phyloP scores from a whole-genome alignment of 345 rosid species.

The Trapa incisa region DNA sequence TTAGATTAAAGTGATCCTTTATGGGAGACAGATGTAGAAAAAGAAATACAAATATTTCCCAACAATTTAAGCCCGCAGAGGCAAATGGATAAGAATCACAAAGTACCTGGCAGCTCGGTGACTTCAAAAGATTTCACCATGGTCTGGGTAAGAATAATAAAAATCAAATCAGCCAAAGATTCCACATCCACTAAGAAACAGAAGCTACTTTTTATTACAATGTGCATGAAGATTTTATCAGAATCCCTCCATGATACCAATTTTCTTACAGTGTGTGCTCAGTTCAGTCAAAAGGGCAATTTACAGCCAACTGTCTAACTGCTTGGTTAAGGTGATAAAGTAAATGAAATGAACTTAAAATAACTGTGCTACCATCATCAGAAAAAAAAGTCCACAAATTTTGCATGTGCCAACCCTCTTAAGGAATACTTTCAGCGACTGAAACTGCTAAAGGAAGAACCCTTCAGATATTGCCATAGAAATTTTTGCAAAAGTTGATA shows the following conservation, averaged over 20 bases:
- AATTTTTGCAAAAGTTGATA: not conserved
- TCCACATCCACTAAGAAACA: not conserved
- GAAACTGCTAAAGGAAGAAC: not conserved
- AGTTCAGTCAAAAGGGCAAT: not conserved
- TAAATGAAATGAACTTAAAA: not conserved
- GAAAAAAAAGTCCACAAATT: not conserved
- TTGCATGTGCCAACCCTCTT: not conserved
- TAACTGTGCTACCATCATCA: not conserved
- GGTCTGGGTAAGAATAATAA: conserved; percentile 27
- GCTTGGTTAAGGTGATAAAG: not conserved
- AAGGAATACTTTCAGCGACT: not conserved
- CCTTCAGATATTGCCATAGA: not conserved
- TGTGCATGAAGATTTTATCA: not conserved
- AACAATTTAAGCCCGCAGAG: not conserved
- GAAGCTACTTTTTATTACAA: not conserved
- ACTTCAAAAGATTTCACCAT: conserved; percentile 84
- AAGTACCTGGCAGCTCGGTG: conserved; percentile 79
- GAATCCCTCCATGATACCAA: not conserved
- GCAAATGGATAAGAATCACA: not conserved
- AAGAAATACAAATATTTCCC: not conserved
- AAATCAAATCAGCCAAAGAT: conserved; percentile 10
- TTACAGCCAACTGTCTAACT: not conserved
- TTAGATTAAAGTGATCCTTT: not conserved
- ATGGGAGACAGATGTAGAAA: too few relatives aligned
- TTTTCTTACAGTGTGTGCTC: not conserved